phyloP scores from a whole-genome alignment of 176 grass and related monocot species.

The Rhynchospora breviuscula region DNA sequence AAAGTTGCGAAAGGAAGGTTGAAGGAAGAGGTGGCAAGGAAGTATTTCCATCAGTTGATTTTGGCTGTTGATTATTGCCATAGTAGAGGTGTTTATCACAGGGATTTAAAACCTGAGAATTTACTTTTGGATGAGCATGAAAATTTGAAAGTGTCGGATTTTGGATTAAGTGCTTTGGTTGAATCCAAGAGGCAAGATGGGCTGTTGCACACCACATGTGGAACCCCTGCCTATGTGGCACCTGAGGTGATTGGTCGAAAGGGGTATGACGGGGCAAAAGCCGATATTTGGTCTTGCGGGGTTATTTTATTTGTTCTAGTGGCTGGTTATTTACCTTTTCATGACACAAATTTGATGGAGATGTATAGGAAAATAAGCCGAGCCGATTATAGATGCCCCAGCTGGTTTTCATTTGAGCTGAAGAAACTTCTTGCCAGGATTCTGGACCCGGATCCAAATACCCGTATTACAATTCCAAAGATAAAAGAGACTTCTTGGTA shows the following conservation, averaged over 20 bases:
- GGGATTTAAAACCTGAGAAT: conserved; percentile 94
- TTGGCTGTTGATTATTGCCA: conserved; percentile 89
- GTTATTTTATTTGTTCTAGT: conserved; percentile 91
- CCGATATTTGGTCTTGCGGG: conserved; percentile 90
- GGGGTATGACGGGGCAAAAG: conserved; percentile 84
- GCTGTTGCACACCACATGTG: conserved; percentile 83
- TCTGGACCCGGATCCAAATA: conserved; percentile 65
- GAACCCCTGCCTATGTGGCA: conserved; percentile 94
- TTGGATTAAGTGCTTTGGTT: conserved; percentile 79
- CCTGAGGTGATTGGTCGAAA: conserved; percentile 75
- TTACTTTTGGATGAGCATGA: conserved; percentile 79
- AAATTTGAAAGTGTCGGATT: conserved; percentile 94
- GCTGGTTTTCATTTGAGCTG: conserved; percentile 54
- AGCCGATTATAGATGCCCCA: conserved; percentile 74
- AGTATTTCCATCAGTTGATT: conserved; percentile 90
- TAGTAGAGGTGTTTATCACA: conserved; percentile 80
- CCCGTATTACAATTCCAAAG: conserved; percentile 66
- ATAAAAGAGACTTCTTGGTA: conserved; percentile 76
- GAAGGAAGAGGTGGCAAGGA: conserved; percentile 52
- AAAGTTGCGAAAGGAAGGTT: conserved; percentile 80
- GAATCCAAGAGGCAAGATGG: conserved; percentile 80
- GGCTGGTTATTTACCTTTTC: conserved; percentile 85
- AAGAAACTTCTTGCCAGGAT: conserved; percentile 64
- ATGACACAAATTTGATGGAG: conserved; percentile 89
- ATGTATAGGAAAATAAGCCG: conserved; percentile 83